Evolutionary conservation across 1,139 yeast genomes (phyloP), one percentile per base, ranked within the genome.

Genomic region (Saccharomyces hybrid): DNA sequence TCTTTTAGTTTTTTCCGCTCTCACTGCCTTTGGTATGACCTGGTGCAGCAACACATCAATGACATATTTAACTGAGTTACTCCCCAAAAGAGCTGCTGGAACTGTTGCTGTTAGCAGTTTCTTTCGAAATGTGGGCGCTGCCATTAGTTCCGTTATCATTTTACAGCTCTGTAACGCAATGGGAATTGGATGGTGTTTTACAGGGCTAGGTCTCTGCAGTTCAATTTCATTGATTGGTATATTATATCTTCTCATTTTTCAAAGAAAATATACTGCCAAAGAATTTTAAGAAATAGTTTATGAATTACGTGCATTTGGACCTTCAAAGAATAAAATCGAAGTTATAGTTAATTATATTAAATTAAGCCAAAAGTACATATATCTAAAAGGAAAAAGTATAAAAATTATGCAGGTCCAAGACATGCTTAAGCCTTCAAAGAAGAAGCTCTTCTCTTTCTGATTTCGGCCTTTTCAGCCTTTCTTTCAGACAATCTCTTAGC

Each of bases 371-470:
- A 54, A 58, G 44, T 55, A 54, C 56, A 58, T 56, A 56, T 49
- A 55, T 55, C 44, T 56, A 55, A 52, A 54, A 57, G 55, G 51
- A 56, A 52, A 42, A 54, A 56, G 59, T 53, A 54, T 53, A 55
- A 48, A 51, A 48, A 20, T 52, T 53, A 53, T 51, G 46, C 47
- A 38, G 47, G 38, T 50, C 48, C 53, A 32, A 47, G 50, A 52
- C 51, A 50, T 51, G 7, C 26, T 77, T 81, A 82, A 81, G 89
- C 88, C 82, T 86, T 87, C 77, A 91, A 85, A 72, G 97, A 91
- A 74, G 97, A 93, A 77, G 98, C 97, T 87, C 99, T 91, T 88
- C 96, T 89, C 95, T 90, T 90, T 82, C 85, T 88, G 79, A 87
- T 83, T 82, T 89, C 96, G 80, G 96, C 96, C 82, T 82, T 88